Percentiles rank a stretch among this genome's conserved stretches.
These are phyloP conservation scores for Cystobasidiopsis lactophilus DNA, from an alignment of 768 basidiomycete species.

Conservation along the genomic window DNA sequence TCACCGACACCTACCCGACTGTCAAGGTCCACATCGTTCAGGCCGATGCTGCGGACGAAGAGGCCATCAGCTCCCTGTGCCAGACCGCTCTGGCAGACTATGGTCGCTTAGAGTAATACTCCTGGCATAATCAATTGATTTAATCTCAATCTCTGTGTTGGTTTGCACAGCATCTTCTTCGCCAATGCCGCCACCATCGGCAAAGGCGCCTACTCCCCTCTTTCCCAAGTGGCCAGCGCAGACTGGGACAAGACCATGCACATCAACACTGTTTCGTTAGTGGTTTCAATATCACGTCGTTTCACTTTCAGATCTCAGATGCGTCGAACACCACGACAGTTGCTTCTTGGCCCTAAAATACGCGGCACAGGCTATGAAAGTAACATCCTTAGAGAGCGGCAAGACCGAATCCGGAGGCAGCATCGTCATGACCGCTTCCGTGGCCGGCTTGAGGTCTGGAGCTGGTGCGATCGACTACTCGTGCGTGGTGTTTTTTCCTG, in stretches of 20 bases:
- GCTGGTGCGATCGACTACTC: constrained; percentile 50
- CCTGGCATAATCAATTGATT: not conserved
- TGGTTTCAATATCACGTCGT: not conserved
- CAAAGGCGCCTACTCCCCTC: not conserved
- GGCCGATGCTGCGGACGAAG: constrained; percentile 66
- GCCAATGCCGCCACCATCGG: constrained; percentile 39
- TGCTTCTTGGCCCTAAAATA: constrained; percentile 66
- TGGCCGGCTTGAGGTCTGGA: constrained; percentile 61
- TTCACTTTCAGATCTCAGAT: not conserved
- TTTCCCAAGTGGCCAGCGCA: constrained; percentile 35
- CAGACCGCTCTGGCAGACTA: constrained; percentile 53
- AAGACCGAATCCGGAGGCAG: constrained; percentile 53
- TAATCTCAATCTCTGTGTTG: not conserved
- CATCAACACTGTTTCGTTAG: constrained; percentile 47
- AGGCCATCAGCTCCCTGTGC: constrained; percentile 44
- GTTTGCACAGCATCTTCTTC: constrained; percentile 42
- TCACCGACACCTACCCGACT: constrained; percentile 45
- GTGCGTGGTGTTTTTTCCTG: constrained; percentile 38
- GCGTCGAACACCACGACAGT: not conserved
- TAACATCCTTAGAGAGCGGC: constrained; percentile 40
- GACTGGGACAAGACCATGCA: constrained; percentile 54
- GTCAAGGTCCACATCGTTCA: constrained; percentile 57
- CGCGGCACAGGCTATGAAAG: constrained; percentile 59
- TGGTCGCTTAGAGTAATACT: constrained; percentile 42
- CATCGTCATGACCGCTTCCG: constrained; percentile 67